phyloP scores from a whole-genome alignment of 306 rosid species.

The Lathyrus tuberosus region DNA sequence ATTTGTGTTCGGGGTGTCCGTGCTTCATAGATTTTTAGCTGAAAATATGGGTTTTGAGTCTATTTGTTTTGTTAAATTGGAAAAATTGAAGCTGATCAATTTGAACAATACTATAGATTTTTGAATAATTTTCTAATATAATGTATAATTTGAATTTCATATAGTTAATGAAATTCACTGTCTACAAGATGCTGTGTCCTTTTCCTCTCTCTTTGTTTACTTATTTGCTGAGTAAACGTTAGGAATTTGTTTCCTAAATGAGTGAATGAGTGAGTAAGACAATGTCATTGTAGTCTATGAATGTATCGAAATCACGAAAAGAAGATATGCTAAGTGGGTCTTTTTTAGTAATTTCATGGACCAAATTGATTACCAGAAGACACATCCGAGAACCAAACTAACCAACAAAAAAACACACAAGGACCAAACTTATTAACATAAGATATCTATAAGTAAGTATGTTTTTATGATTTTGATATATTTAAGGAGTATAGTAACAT shows the following conservation, averaged over 20 bases:
- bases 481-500: background rate
- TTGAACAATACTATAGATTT: background rate
- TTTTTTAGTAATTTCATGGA: background rate
- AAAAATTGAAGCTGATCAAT: background rate
- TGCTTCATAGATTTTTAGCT: background rate
- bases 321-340: background rate
- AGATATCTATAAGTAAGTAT: background rate
- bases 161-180: background rate
- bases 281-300: background rate
- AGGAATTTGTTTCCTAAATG: background rate
- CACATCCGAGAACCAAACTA: background rate
- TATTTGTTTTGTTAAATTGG: slow-evolving; percentile 14
- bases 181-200: too few relatives aligned
- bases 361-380: background rate
- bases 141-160: slow-evolving; percentile 19
- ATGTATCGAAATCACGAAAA: background rate
- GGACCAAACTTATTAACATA: background rate
- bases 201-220: too few relatives aligned
- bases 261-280: background rate
- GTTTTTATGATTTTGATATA: background rate
- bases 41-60: slow-evolving; percentile 7
- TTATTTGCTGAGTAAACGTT: too few relatives aligned
- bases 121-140: slow-evolving; percentile 1
- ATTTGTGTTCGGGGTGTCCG: too few relatives aligned
- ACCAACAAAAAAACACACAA: too few relatives aligned